Evolutionary conservation across 345 rosid genomes (phyloP), one percentile per base, ranked within the genome.

Genomic region (Cardamine occulta): DNA sequence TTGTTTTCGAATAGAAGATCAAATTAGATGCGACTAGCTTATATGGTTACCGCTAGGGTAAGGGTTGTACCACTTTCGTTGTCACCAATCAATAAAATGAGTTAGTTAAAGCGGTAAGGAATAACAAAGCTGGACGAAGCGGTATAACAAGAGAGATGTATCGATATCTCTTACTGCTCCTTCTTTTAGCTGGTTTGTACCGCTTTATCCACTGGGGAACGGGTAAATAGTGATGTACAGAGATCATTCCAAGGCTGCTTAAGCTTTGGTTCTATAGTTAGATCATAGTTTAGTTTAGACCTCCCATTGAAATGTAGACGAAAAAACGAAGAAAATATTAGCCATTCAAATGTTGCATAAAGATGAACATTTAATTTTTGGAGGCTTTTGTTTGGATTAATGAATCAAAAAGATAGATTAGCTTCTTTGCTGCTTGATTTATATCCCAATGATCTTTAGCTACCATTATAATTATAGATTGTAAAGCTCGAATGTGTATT

Each of bases 351-450:
- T 37, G 42, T 3, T 8, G 53, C 48, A 4, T 28, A 12, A 21
- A 23, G 17, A 39, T 6, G 48, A 64, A 63, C 9, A 11, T 4
- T 21, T 3, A 11, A 4, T 15, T 26, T 59, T n/a, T 51, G 10
- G 54, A 28, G 39, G 29, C 28, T 18, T 42, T 28, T 56, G 32
- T 19, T 55, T 24, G 31, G 65, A 44, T 44, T 31, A 42, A 57
- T 42, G 55, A 29, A 70, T 70, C 56, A 45, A 11, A 28, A 31
- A 13, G 32, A 44, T 14, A 42, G 47, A 32, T 67, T 68, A 4
- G 73, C 5, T 29, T 39, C 26, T 3, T 57, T 6, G 19, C 49
- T 66, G n/a, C 34, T 52, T 75, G 29, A 4, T 21, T 52, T 12
- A 0, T 18, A 24, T 68, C 17, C 15, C 17, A 40, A 13, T 69